phyloP scores from a whole-genome alignment of 768 basidiomycete species.

The Mycena haematopus region DNA sequence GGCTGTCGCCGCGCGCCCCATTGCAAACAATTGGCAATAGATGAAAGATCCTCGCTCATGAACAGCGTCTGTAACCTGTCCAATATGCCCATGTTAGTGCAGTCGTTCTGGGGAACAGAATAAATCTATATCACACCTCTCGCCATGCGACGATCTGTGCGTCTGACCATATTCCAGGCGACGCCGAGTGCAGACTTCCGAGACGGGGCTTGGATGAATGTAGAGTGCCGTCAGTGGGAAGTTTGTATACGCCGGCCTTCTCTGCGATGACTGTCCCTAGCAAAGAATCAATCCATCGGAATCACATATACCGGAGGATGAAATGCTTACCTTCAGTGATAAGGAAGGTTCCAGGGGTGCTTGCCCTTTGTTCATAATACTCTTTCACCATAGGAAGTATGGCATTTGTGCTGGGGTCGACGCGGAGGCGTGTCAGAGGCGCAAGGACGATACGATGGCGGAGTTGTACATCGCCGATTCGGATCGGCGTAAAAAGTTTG shows the following conservation, averaged over 20 bases:
- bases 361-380: conserved; percentile 39
- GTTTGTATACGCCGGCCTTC: neutral
- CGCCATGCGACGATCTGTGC: conserved; percentile 12
- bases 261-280: neutral
- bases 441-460: conserved; percentile 42
- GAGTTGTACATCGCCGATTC: conserved; percentile 36
- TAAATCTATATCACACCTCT: neutral
- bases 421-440: conserved; percentile 41
- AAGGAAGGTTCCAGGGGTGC: conserved; percentile 39
- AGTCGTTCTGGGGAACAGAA: neutral
- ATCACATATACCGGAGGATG: neutral
- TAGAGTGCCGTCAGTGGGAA: neutral
- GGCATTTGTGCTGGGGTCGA: conserved; percentile 31
- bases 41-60: conserved; percentile 12
- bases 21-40: conserved; percentile 16
- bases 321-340: conserved; percentile 43
- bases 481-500: conserved; percentile 37
- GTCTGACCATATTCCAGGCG: conserved; percentile 17
- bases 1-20: conserved; percentile 15
- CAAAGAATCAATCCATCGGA: too few species aligned
- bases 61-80: conserved; percentile 14
- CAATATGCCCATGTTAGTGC: neutral
- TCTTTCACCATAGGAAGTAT: conserved; percentile 31
- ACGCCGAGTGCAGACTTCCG: neutral
- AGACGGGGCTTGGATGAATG: neutral